Base-by-base conservation (phyloP, 805 yeast genomes). In the Soucietia sequanensis region DNA sequence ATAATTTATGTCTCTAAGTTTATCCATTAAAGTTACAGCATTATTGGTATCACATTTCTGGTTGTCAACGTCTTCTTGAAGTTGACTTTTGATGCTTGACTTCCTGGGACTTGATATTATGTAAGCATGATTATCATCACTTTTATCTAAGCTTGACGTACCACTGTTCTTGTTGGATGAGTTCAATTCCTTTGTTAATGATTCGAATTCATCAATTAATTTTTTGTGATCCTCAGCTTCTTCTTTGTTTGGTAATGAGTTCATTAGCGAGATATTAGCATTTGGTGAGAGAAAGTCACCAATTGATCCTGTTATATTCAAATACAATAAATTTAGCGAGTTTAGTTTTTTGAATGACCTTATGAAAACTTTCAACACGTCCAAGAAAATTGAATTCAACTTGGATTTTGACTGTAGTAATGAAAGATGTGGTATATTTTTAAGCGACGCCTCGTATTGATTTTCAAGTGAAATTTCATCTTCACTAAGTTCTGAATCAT, bases 1-100 rank as follows among this genome's bases (percentile, higher is more conserved):
- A 45, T 65, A 62, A 39, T 68, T 68, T 15, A 64, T 33, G 14
- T 66, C 70, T 22, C 68, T 47, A 8, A 67, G 50, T 5, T 49
- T 37, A 23, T 46, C 39, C 54, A 63, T 50, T 14, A 29, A 29
- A 5, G 17, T 27, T n/a, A 15, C 29, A 8, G 43, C 39, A 23
- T 48, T 51, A 1, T 48, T 46, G 2, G 38, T 31, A 6, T 29
- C 41, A 11, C n/a, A n/a, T n/a, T n/a, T n/a, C n/a, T 20, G 38
- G 23, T 21, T 21, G 8, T 21, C 23, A 21, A 21, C 23, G 26
- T 30, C 15, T 21, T 13, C 12, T 28, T 5, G 12, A 4, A 14
- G 7, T 14, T 11, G 7, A 7, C 14, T 6, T 29, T 33, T 32
- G 20, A 31, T 14, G 25, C 38, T 17, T 31, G 35, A 8, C 34